phyloP scores from a whole-genome alignment of 1,284 basidiomycete species.

The Tilletia caries region DNA sequence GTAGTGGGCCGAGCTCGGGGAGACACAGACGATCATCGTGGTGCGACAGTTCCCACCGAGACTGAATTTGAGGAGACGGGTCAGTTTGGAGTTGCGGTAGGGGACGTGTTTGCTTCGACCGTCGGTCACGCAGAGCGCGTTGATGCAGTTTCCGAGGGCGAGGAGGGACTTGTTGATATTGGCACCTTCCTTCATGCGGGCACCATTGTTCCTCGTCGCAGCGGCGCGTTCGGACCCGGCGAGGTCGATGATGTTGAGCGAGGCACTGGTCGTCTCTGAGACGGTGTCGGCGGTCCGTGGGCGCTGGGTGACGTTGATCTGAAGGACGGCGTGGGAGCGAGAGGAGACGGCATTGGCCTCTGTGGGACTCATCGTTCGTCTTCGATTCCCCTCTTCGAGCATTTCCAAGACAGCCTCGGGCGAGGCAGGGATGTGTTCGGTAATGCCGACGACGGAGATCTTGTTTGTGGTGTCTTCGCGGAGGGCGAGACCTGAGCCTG shows the following conservation, averaged over 20 bases:
- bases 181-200: constrained; percentile 54
- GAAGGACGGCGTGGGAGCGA: constrained; percentile 50
- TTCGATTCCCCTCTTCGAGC: constrained; percentile 49
- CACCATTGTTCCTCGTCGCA: constrained; percentile 51
- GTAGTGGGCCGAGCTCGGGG: constrained; percentile 50
- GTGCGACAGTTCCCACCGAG: constrained; percentile 54
- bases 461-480: constrained; percentile 49
- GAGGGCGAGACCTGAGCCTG: constrained; percentile 45
- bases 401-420: constrained; percentile 49
- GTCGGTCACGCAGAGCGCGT: constrained; percentile 50
- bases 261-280: constrained; percentile 47
- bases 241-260: constrained; percentile 53
- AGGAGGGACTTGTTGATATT: constrained; percentile 54
- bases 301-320: constrained; percentile 51
- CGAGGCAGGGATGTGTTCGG: constrained; percentile 47
- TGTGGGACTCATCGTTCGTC: constrained; percentile 51
- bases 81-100: constrained; percentile 52
- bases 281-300: constrained; percentile 47
- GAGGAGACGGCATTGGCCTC: constrained; percentile 52
- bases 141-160: constrained; percentile 53
- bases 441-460: constrained; percentile 52
- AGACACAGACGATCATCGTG: constrained; percentile 53
- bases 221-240: constrained; percentile 51
- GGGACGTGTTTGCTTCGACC: constrained; percentile 42
- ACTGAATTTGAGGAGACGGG: constrained; percentile 52